These are phyloP conservation scores for Cenococcum geophilum DNA, from an alignment of 495 filamentous ascomycete species.

Conservation along the genomic window DNA sequence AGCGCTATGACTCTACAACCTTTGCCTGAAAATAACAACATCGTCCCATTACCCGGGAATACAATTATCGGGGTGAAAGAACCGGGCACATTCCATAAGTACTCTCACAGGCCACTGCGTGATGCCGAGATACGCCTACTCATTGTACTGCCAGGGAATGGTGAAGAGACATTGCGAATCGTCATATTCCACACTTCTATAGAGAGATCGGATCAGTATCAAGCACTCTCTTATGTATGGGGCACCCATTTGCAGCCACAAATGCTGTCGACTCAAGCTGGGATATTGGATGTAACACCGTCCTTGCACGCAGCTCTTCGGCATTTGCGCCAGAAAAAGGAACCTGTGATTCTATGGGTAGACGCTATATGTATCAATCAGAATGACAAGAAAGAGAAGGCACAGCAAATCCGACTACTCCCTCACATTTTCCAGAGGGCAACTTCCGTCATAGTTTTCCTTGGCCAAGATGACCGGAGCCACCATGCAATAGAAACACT, in stretches of 20 bases:
- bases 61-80: not conserved
- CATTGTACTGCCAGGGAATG: not conserved
- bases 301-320: conserved; percentile 1
- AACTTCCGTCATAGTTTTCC: not conserved
- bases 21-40: no score
- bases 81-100: not conserved
- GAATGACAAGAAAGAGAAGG: conserved; percentile 1
- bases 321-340: not conserved
- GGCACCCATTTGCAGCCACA: not conserved
- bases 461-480: not conserved
- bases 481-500: conserved; percentile 1
- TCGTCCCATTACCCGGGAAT: not conserved
- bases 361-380: conserved; percentile 17
- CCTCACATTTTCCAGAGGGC: conserved; percentile 9
- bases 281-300: not conserved
- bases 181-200: not conserved
- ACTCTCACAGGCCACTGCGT: not conserved
- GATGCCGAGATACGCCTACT: conserved; percentile 1
- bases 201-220: not conserved
- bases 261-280: not conserved
- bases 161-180: not conserved
- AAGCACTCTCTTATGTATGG: conserved; percentile 13
- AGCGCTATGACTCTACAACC: no score
- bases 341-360: conserved; percentile 11
- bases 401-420: conserved; percentile 8